These are phyloP conservation scores for Fusarium denticulatum DNA, from an alignment of 2,329 filamentous ascomycete species.

Conservation along the genomic window DNA sequence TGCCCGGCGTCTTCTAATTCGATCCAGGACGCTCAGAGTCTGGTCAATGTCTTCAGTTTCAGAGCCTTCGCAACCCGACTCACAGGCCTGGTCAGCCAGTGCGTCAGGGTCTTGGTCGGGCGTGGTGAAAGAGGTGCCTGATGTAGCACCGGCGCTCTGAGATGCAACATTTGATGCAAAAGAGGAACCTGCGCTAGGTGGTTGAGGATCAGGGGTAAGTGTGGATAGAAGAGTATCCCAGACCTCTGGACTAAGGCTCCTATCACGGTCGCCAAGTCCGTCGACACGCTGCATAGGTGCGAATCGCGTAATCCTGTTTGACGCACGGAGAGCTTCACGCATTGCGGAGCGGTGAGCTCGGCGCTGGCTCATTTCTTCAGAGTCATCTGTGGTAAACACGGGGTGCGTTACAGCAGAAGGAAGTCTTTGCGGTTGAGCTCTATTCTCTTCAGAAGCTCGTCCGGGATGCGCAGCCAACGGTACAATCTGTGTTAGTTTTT, in stretches of 20 bases:
- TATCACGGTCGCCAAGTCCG: constrained; percentile 84
- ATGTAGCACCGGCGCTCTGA: constrained; percentile 56
- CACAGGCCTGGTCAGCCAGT: constrained; percentile 55
- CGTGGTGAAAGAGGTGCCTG: constrained; percentile 50
- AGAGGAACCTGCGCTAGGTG: constrained; percentile 83
- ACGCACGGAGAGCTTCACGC: not conserved
- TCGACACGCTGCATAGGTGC: constrained; percentile 56
- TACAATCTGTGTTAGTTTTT: constrained; percentile 16
- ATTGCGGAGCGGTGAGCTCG: not conserved
- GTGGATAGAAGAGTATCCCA: constrained; percentile 88
- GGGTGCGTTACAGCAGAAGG: constrained; percentile 3
- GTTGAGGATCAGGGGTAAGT: constrained; percentile 81
- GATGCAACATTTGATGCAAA: constrained; percentile 72
- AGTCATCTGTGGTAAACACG: not conserved
- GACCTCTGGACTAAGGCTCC: constrained; percentile 80
- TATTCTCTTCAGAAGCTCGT: not conserved
- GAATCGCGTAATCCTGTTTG: constrained; percentile 5
- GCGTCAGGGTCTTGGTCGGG: constrained; percentile 50
- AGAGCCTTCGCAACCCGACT: constrained; percentile 65
- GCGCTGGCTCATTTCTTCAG: not conserved
- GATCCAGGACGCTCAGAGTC: constrained; percentile 41
- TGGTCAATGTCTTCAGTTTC: constrained; percentile 64
- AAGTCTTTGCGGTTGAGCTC: not conserved
- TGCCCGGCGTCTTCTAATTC: constrained; percentile 28
- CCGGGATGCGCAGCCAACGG: not conserved